Conservation (phyloP, 1,284 basidiomycete species). For the Lentinula novae-zelandiae region DNA sequence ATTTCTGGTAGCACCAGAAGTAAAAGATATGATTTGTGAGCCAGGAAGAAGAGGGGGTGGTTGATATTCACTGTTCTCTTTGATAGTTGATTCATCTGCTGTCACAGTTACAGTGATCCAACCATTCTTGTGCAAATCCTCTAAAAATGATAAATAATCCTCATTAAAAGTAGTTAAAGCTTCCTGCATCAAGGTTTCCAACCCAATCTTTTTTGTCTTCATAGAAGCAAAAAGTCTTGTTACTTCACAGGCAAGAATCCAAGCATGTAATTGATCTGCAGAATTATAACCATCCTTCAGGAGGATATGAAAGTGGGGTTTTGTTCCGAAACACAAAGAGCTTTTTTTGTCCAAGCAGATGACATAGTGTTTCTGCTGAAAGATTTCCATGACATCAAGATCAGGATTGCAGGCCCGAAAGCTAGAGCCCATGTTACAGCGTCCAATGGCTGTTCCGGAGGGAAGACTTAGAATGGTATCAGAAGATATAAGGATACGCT, state of each 20-base stretch:
- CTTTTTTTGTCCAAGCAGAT: slow-evolving; percentile 39
- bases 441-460: slow-evolving; percentile 28
- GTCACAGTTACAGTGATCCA: slow-evolving; percentile 9
- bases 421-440: slow-evolving; percentile 42
- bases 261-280: slow-evolving; percentile 52
- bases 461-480: slow-evolving; percentile 31
- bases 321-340: slow-evolving; percentile 11
- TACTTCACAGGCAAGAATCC: slow-evolving; percentile 43
- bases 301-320: slow-evolving; percentile 34
- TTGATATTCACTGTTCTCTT: background rate
- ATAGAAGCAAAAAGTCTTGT: background rate
- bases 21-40: slow-evolving; percentile 7
- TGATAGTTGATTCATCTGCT: background rate
- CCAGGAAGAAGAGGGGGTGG: background rate
- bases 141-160: slow-evolving; percentile 6
- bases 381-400: slow-evolving; percentile 27
- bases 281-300: slow-evolving; percentile 46
- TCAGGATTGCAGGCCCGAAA: slow-evolving; percentile 35
- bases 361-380: slow-evolving; percentile 43
- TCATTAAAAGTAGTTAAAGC: slow-evolving; percentile 1
- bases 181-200: background rate
- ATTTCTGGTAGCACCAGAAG: slow-evolving; percentile 9
- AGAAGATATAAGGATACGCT: slow-evolving; percentile 34
- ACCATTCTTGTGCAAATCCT: slow-evolving; percentile 5
- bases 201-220: background rate